phyloP scores from a whole-genome alignment of 192 early-diverging fungal species.

The Rhizophagus sp. region DNA sequence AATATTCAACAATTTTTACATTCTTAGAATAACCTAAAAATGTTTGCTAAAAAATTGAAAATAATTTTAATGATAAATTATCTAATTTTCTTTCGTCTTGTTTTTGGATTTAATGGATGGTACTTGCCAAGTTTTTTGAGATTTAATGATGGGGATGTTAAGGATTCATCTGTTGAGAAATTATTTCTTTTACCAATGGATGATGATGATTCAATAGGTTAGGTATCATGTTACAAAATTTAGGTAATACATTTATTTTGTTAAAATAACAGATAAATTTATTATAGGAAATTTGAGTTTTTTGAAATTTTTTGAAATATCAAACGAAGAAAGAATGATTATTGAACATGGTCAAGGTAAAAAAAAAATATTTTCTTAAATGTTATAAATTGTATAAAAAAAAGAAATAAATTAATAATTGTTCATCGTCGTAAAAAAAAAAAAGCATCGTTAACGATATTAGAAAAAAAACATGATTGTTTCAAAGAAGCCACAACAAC shows the following conservation, averaged over 20 bases:
- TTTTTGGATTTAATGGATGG: not conserved
- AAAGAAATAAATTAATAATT: not conserved
- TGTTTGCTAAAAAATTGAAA: not conserved
- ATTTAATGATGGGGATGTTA: not conserved
- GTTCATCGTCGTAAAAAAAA: not conserved
- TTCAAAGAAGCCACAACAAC: constrained; percentile 38
- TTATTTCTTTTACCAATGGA: not conserved
- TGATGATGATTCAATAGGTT: constrained; percentile 8
- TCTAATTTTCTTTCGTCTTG: not conserved
- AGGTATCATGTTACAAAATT: not conserved
- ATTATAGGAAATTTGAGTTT: not conserved
- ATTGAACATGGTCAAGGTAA: constrained; percentile 24
- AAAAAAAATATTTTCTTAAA: not conserved
- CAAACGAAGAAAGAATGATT: constrained; percentile 25
- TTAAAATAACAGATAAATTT: too few species aligned
- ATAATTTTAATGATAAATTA: not conserved
- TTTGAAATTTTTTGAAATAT: constrained; percentile 19
- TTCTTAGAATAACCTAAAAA: not conserved
- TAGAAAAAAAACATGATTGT: constrained; percentile 36
- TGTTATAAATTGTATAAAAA: too few species aligned
- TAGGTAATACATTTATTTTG: too few species aligned
- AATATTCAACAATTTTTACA: too few species aligned
- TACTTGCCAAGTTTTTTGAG: not conserved
- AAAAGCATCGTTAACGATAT: constrained; percentile 11
- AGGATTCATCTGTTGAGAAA: not conserved